Evolutionary conservation across 176 grass and related monocot genomes (phyloP).

Genomic region (Paspalum notatum): DNA sequence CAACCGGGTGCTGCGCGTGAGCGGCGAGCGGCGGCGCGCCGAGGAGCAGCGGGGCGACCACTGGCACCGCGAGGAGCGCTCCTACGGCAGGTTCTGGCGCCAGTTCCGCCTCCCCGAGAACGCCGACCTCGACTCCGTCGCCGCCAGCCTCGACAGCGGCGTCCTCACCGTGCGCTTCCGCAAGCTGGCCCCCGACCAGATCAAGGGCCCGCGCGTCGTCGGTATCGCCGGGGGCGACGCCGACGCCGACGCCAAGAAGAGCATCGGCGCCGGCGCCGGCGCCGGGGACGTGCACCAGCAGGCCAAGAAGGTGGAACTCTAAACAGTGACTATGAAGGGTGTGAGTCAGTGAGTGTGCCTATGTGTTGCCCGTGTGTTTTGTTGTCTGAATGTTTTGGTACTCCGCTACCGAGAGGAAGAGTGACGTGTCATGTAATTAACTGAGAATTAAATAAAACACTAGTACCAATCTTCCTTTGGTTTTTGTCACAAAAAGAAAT

Average conservation of each 20-base stretch:
- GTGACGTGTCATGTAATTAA: neutral
- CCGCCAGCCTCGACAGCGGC: slow-evolving; percentile 61
- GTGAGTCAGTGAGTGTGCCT: neutral
- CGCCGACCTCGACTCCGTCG: slow-evolving; percentile 65
- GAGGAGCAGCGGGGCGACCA: slow-evolving; percentile 62
- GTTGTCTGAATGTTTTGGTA: neutral
- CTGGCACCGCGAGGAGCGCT: slow-evolving; percentile 84
- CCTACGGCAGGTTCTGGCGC: slow-evolving; percentile 90
- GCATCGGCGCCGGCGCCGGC: neutral
- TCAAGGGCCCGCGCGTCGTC: slow-evolving; percentile 70
- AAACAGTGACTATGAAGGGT: neutral
- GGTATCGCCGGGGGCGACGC: slow-evolving; percentile 47
- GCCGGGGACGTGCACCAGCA: neutral
- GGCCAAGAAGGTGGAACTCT: slow-evolving; percentile 76
- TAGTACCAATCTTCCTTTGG: too few relatives aligned
- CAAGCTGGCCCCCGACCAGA: slow-evolving; percentile 80
- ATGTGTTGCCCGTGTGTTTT: neutral
- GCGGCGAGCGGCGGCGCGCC: slow-evolving; percentile 75
- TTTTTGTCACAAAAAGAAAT: too few relatives aligned
- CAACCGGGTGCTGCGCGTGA: slow-evolving; percentile 73
- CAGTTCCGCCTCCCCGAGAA: slow-evolving; percentile 86
- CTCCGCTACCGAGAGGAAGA: neutral
- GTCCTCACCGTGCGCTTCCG: slow-evolving; percentile 61
- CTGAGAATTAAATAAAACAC: slow-evolving; percentile 14
- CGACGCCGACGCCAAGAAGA: slow-evolving; percentile 33